Conservation (phyloP, 2,329 filamentous ascomycete genomes). For the Penicillium sp. region DNA sequence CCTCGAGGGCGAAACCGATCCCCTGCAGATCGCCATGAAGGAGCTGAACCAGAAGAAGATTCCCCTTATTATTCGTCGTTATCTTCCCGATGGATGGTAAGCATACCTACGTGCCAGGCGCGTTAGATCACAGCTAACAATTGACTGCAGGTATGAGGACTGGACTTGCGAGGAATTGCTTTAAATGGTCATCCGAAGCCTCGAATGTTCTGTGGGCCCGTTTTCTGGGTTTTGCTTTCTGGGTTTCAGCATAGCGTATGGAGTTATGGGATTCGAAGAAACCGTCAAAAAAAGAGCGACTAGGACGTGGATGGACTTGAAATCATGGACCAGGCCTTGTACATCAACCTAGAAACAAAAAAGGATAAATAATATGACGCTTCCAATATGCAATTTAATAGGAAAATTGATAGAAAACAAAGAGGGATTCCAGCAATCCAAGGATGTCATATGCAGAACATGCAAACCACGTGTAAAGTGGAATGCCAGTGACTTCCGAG, state of each 20-base stretch:
- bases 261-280: constrained; percentile 38
- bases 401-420: too few species aligned
- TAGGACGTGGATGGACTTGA: constrained; percentile 11
- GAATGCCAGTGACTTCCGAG: neutral
- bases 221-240: constrained; percentile 23
- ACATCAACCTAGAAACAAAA: constrained; percentile 26
- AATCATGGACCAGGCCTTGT: constrained; percentile 20
- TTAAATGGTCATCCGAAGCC: constrained; percentile 30
- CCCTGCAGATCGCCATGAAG: constrained; percentile 95
- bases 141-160: constrained; percentile 79
- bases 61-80: constrained; percentile 88
- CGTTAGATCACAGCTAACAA: constrained; percentile 13
- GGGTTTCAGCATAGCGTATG: constrained; percentile 44
- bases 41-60: constrained; percentile 99
- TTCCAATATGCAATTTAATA: neutral
- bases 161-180: constrained; percentile 98
- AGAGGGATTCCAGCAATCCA: too few species aligned
- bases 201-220: constrained; percentile 17
- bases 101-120: constrained; percentile 39
- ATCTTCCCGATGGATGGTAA: constrained; percentile 94
- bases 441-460: neutral
- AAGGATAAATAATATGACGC: constrained; percentile 21
- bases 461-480: neutral
- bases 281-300: constrained; percentile 22
- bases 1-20: constrained; percentile 95